Evolutionary conservation across 1,284 basidiomycete species (phyloP), one percentile per base, ranked within the genome.

Genomic region (Pyrrhoderma noxium): DNA sequence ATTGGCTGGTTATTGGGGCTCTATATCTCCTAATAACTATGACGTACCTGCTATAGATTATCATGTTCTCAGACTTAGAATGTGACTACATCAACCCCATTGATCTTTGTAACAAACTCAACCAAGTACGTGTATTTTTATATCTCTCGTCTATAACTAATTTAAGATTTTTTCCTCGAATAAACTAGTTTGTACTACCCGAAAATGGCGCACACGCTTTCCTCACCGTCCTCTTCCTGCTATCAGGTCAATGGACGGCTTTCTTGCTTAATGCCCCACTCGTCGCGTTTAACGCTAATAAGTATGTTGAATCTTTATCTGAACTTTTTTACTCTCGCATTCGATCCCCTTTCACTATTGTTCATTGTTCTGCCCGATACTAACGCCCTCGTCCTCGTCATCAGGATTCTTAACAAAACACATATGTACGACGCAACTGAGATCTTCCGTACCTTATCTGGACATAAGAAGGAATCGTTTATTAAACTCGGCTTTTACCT

Each of bases 81-180:
- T 94, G 90, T 72, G 91, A 98, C 77, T 99, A 98, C 74, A 96
- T 99, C 76, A 99, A 99, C 74, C 95, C 95, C 51, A 98, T 99
- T 81, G 95, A 99, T 71, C 85, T 99, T 36, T 99, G 96, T 75
- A 98, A 98, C 75, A 98, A 98, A 76, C 85, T 99, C 64, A 99
- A 99, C 70, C 91, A 95, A 72, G 95, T 96, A 58, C 51, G 65
- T 64, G 59, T 59, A 36, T 60, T 64, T 39, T 60, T 67, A 27
- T 67, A 65, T 34, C 64, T 56, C 40, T 58, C 59, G 16, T 27
- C 54, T 8, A 50, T 9, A n/a, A n/a, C n/a, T n/a, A n/a, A n/a
- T n/a, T n/a, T n/a, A n/a, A n/a, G n/a, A n/a, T n/a, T 2, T 23
- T 13, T 40, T 38, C 47, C 46, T 50, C n/a, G 27, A 45, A 48